Base-by-base conservation (phyloP, 2,329 filamentous ascomycete genomes). In the Epichloe elymi region DNA sequence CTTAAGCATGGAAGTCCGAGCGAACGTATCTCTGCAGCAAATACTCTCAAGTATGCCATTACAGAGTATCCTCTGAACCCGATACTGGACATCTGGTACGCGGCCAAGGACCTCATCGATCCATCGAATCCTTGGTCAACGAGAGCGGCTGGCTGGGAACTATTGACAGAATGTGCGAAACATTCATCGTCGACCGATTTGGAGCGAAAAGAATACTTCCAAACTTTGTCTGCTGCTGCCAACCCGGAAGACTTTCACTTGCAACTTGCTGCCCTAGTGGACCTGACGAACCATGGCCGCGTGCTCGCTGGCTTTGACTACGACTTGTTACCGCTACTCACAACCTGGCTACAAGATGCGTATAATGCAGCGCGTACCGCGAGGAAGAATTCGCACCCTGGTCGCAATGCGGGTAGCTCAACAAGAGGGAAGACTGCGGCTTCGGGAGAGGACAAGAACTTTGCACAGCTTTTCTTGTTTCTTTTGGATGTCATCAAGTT, bases 401-500 rank as follows among this genome's bases (percentile, higher is more conserved):
- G 60, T 6, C 68, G 62, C 42, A 66, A 56, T 56, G 69, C 62
- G 55, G 72, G 63, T 54, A 59, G 58, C 40, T 59, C 66, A 7
- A 54, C 55, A 67, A 75, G 61, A 64, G 60, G 53, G 36, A 64
- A 60, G 55, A 61, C 64, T 7, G 63, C 67, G 20, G 63, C 62
- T 5, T 67, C 69, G 3, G 72, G 69, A 30, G 80, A 83, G 59
- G 81, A 85, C 54, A 74, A 75, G 56, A 82, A 80, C 58, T 70
- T 89, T 49, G 69, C 75, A 2, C 74, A 78, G 46, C 66, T 88
- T 2, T 88, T 88, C 60, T 66, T 70, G 12, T 85, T 82, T 56
- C 73, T 85, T 50, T 74, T 76, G 52, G 80, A 86, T 55, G 73
- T 87, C 50, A 80, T 86, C 68, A 88, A 86, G 61, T 89, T 86